Evolutionary conservation across 2,329 filamentous ascomycete genomes (phyloP), one percentile per base, ranked within the genome.

Genomic region (Aspergillus hiratsukae): DNA sequence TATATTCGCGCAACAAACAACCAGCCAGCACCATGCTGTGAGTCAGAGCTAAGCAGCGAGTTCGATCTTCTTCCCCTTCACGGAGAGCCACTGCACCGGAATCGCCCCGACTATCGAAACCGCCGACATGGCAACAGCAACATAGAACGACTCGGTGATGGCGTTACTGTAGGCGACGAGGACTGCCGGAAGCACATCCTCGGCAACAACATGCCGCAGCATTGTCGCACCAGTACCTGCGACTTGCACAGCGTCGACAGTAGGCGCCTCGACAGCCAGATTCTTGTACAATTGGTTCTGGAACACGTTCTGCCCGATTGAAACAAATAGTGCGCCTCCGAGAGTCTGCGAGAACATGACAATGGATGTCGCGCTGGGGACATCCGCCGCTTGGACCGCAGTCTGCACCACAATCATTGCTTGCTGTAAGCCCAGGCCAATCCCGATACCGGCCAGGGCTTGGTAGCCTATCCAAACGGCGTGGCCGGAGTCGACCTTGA

Each of bases 391-490:
- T 10, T 64, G 58, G 3, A 76, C 67, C 3, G 69, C 65, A 0
- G 71, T 69, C 56, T 76, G 74, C 3, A 66, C 65, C 2, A 69
- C 70, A 17, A 74, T 67, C 57, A 71, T 68, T 7, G 72, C 58
- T 41, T 71, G 69, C 50, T 75, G 73, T 58, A 75, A 62, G 5
- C 71, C 72, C 3, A 72, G 41, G 3, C 74, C 75, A 0, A 72
- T 55, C 1, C 75, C 73, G 5, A 72, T 61, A 48, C 74, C 73
- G 23, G 67, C 65, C 0, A 76, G 40, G 2, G 71, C 65, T 43
- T 75, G 72, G 55, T 75, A 77, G 1, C 72, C 73, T 53, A 76
- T 74, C 73, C 73, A 76, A 23, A 64, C 64, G 6, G 65, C 51
- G 51, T 69, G 64, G 6, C 62, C 60, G 0, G 73, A 71, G 50